Evolutionary conservation across 2,329 filamentous ascomycete genomes (phyloP), one percentile per base, ranked within the genome.

Genomic region (Penicillium digitatum): DNA sequence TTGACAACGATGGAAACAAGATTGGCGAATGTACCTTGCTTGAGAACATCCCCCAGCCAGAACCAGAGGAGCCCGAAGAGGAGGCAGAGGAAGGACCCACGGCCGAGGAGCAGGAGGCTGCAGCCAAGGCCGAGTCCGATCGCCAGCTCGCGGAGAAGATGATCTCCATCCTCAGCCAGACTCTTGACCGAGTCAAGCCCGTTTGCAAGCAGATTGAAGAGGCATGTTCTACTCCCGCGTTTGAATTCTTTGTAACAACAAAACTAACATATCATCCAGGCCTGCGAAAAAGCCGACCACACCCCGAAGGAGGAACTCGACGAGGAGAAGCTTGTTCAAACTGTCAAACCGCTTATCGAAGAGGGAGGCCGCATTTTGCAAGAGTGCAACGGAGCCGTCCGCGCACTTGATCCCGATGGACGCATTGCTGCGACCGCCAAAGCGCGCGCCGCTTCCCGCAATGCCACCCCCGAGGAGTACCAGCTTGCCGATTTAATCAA

Each of bases 331-430:
- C 84, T 96, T 5, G 91, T 96, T 67, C 85, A 89, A 71, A 82
- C 91, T 55, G 90, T 96, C 66, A 89, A 87, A 74, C 92, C 92
- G 1, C 81, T 96, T 14, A 90, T 96, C 67, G 91, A 96, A 72
- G 88, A 96, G 72, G 91, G 87, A 45, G 83, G 85, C 51, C 86
- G 85, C 62, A 90, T 95, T 68, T 81, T 96, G 14, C 86, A 87
- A 64, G 92, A 96, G 74, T 87, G 88, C 73, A 94, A 96, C 69
- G 90, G 91, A 49, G 81, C 87, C 8, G 90, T 96, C 65, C 89
- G 91, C 32, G 90, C 88, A 7, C 84, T 96, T 48, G 92, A 96
- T 66, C 91, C 92, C 0, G 91, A 95, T 68, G 90, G 92, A 32
- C 85, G 86, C 60, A 95, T 96, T 71, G 84, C 89, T 44, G 84